Percentiles rank a stretch among this genome's conserved stretches.
These are phyloP conservation scores for Cucumis hystrix DNA, from an alignment of 306 rosid species.

Conservation along the genomic window DNA sequence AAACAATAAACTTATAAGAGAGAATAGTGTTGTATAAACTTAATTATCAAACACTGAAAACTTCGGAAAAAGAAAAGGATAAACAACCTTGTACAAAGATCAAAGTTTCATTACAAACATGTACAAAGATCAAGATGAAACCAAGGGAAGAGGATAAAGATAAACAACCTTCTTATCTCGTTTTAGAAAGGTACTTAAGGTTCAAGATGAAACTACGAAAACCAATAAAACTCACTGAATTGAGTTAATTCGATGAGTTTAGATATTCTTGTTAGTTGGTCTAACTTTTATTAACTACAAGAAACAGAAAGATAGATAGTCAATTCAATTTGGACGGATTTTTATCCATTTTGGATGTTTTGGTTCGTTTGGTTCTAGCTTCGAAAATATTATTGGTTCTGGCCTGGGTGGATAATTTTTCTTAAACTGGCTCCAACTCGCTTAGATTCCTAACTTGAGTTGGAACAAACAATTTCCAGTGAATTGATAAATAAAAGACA, in stretches of 20 bases:
- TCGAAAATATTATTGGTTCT: not conserved
- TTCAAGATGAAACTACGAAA: not conserved
- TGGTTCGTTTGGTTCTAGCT: not conserved
- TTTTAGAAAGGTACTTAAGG: not conserved
- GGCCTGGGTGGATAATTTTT: not conserved
- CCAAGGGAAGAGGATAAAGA: not conserved
- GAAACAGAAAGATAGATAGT: not conserved
- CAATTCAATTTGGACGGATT: not conserved
- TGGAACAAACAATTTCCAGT: not conserved
- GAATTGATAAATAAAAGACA: not conserved
- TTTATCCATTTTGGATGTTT: not conserved
- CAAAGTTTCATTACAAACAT: not conserved
- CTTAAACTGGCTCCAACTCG: not conserved
- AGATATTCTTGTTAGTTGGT: not conserved
- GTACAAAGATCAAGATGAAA: not conserved
- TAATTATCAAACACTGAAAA: no score
- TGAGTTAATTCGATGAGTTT: not conserved
- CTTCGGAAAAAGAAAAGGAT: no score
- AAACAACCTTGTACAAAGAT: not conserved
- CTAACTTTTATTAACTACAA: not conserved
- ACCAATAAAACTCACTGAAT: not conserved
- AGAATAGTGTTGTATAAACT: no score
- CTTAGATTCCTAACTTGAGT: not conserved
- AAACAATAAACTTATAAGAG: no score
- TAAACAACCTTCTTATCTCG: not conserved